A percentile compares a stretch with the other conserved stretches of the same genome.
These are phyloP conservation scores for Lasiosphaeria miniovina DNA, from an alignment of 495 filamentous ascomycete species.

Conservation along the genomic window DNA sequence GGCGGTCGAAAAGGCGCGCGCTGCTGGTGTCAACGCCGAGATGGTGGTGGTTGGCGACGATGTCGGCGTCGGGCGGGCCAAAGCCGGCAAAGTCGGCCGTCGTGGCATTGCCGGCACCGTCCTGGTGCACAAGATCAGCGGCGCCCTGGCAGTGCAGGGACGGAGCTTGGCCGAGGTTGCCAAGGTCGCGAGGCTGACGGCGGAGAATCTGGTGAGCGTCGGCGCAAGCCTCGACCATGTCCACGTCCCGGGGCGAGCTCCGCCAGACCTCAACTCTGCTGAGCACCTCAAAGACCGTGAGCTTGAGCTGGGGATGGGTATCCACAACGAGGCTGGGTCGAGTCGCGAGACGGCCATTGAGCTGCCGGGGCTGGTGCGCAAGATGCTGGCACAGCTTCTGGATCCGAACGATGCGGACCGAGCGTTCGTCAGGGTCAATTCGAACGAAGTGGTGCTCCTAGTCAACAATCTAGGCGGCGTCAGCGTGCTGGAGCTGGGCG, in stretches of 20 bases:
- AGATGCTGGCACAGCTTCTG: slow-evolving; percentile 79
- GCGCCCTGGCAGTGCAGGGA: slow-evolving; percentile 77
- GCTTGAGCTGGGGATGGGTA: slow-evolving; percentile 96
- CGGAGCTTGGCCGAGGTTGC: slow-evolving; percentile 62
- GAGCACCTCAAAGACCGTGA: slow-evolving; percentile 63
- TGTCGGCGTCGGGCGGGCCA: slow-evolving; percentile 80
- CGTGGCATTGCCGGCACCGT: slow-evolving; percentile 90
- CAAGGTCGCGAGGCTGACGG: slow-evolving; percentile 65
- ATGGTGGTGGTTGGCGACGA: slow-evolving; percentile 97
- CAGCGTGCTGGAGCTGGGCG: slow-evolving; percentile 82
- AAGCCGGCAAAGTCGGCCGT: slow-evolving; percentile 86
- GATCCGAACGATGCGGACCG: slow-evolving; percentile 77
- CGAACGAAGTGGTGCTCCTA: slow-evolving; percentile 66
- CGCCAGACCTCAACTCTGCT: slow-evolving; percentile 33
- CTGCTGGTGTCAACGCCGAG: slow-evolving; percentile 73
- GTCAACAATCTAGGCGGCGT: slow-evolving; percentile 96
- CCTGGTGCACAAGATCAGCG: slow-evolving; percentile 82
- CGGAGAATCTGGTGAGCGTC: slow-evolving; percentile 78
- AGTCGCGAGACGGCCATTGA: slow-evolving; percentile 59
- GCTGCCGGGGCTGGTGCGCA: slow-evolving; percentile 67
- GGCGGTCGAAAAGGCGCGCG: slow-evolving; percentile 87
- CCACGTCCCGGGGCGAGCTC: slow-evolving; percentile 78
- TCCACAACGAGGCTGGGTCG: slow-evolving; percentile 93
- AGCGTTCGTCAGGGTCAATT: slow-evolving; percentile 68
- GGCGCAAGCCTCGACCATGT: slow-evolving; percentile 85